Evolutionary conservation across 1,284 basidiomycete genomes (phyloP).

Genomic region (Irpex sp.): DNA sequence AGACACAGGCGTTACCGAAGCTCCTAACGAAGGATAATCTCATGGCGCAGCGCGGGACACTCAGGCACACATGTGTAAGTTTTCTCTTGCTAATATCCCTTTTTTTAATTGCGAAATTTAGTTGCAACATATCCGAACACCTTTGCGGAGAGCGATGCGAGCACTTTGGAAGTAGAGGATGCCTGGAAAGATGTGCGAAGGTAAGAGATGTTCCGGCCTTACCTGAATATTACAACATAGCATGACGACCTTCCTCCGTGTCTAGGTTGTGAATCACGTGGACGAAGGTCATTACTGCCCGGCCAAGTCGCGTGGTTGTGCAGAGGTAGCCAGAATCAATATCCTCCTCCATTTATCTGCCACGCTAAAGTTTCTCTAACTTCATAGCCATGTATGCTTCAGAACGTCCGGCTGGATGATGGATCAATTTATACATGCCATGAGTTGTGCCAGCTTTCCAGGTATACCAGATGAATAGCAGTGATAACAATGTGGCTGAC

Average conservation of each 20-base stretch:
- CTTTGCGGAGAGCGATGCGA: constrained; percentile 14
- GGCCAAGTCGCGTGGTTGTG: constrained; percentile 49
- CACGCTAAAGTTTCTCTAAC: no score
- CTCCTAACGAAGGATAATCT: no score
- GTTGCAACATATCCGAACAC: constrained; percentile 15
- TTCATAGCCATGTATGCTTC: constrained; percentile 43
- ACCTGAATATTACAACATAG: no score
- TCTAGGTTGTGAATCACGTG: constrained; percentile 38
- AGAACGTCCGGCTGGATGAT: constrained; percentile 27
- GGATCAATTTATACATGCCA: constrained; percentile 37
- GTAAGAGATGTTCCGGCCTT: constrained; percentile 22
- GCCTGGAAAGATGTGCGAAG: constrained; percentile 40
- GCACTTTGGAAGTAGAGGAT: constrained; percentile 11
- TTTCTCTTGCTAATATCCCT: no score
- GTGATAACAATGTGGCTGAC: neutral
- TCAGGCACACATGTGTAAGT: constrained; percentile 48
- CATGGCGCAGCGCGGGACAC: constrained; percentile 47
- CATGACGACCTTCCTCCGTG: neutral
- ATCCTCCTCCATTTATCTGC: no score
- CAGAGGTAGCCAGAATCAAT: constrained; percentile 32
- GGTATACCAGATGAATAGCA: constrained; percentile 26
- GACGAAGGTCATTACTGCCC: constrained; percentile 51
- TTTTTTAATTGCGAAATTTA: neutral
- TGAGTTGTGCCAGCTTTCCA: constrained; percentile 39
- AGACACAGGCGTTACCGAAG: no score